phyloP scores from a whole-genome alignment of 352 stramenopile genomes.

The Plasmopara muralis region DNA sequence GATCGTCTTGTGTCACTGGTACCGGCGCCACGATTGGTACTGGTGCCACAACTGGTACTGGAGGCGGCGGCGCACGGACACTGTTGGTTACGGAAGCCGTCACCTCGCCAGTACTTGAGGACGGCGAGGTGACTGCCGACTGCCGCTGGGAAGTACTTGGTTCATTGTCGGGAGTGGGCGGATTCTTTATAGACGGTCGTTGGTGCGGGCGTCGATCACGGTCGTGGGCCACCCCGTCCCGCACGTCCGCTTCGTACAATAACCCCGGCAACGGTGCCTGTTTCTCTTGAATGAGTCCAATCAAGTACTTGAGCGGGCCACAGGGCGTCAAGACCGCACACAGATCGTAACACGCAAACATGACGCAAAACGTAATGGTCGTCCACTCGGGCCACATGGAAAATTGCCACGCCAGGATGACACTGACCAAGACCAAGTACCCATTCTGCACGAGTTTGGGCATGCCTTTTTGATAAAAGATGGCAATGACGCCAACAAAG shows the following conservation, averaged over 20 bases:
- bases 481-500: slow-evolving; percentile 82
- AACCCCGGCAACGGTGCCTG: slow-evolving; percentile 87
- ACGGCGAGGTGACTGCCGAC: slow-evolving; percentile 36
- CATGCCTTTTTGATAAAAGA: slow-evolving; percentile 87
- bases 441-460: slow-evolving; percentile 87
- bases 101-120: slow-evolving; percentile 24
- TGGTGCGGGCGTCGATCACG: slow-evolving; percentile 22
- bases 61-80: slow-evolving; percentile 7
- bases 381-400: slow-evolving; percentile 94
- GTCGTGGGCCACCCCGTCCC: slow-evolving; percentile 60
- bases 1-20: slow-evolving; percentile 14
- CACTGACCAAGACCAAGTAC: slow-evolving; percentile 92
- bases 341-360: slow-evolving; percentile 97
- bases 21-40: slow-evolving; percentile 6
- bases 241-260: slow-evolving; percentile 93
- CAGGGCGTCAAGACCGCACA: slow-evolving; percentile 97
- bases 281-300: slow-evolving; percentile 91
- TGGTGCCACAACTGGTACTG: slow-evolving; percentile 1
- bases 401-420: slow-evolving; percentile 97
- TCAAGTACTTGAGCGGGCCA: slow-evolving; percentile 91
- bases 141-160: slow-evolving; percentile 11
- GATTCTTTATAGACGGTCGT: slow-evolving; percentile 11
- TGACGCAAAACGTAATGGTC: slow-evolving; percentile 88
- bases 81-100: slow-evolving; percentile 21
- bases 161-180: slow-evolving; percentile 12